Evolutionary conservation across 1,284 basidiomycete genomes (phyloP).

Genomic region (Xerocomus nothofagi): DNA sequence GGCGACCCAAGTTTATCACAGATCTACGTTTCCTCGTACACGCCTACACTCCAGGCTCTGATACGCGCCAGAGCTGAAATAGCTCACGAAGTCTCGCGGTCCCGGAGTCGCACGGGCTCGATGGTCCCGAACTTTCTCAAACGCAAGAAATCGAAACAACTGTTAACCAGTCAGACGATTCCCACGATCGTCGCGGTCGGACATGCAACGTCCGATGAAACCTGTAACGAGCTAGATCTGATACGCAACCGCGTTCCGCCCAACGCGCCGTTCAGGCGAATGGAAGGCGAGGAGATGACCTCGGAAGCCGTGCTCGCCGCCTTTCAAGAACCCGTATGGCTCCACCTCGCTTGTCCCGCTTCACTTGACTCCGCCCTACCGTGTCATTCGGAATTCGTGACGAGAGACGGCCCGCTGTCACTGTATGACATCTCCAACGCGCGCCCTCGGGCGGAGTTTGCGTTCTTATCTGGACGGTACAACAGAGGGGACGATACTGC

Average conservation of each 20-base stretch:
- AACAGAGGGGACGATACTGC: conserved; percentile 9
- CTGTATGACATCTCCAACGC: conserved; percentile 32
- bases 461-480: conserved; percentile 37
- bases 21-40: conserved; percentile 41
- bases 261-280: conserved; percentile 18
- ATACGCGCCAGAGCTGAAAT: conserved; percentile 16
- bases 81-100: not conserved
- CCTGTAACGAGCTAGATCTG: conserved; percentile 10
- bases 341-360: conserved; percentile 29
- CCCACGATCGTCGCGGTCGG: conserved; percentile 26
- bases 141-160: conserved; percentile 14
- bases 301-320: conserved; percentile 11
- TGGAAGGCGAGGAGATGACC: conserved; percentile 25
- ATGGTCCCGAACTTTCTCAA: conserved; percentile 21
- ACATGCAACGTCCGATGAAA: conserved; percentile 5
- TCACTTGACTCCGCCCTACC: conserved; percentile 17
- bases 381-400: conserved; percentile 28
- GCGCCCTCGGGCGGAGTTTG: conserved; percentile 32
- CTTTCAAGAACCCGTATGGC: conserved; percentile 26
- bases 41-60: conserved; percentile 37
- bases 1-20: conserved; percentile 25
- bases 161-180: not conserved
- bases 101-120: conserved; percentile 12
- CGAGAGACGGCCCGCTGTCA: conserved; percentile 24
- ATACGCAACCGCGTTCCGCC: conserved; percentile 26